These are phyloP conservation scores for Calycina herbarum DNA, from an alignment of 2,329 filamentous ascomycete species.

Conservation along the genomic window DNA sequence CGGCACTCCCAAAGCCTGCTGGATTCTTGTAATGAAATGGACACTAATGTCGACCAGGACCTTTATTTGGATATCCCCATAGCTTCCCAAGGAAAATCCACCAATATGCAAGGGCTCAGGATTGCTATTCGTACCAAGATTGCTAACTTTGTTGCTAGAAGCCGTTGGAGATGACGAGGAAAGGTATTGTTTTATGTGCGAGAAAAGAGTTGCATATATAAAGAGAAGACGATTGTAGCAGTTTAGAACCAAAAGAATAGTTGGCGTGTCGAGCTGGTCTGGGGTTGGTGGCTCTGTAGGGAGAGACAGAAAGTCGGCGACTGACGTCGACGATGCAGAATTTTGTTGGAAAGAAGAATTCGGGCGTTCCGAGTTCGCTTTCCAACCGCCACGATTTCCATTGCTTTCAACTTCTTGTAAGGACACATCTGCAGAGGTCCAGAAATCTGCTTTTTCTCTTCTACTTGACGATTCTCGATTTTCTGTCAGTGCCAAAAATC, in stretches of 20 bases:
- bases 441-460: neutral
- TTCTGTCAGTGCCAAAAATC: neutral
- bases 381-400: neutral
- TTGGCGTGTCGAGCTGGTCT: slow-evolving; percentile 3
- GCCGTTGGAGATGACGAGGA: neutral
- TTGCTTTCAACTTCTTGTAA: neutral
- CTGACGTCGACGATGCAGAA: neutral
- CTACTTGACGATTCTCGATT: neutral
- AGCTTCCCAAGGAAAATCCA: slow-evolving; percentile 3
- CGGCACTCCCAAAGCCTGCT: slow-evolving; percentile 5
- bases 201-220: slow-evolving; percentile 4
- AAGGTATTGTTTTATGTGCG: slow-evolving; percentile 7
- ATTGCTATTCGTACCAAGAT: neutral
- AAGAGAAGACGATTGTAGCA: slow-evolving; percentile 3
- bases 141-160: neutral
- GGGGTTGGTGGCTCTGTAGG: neutral
- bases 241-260: neutral
- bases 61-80: slow-evolving; percentile 6
- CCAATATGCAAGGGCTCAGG: neutral
- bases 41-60: slow-evolving; percentile 9
- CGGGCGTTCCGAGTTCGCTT: neutral
- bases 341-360: neutral
- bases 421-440: neutral
- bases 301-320: neutral
- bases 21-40: slow-evolving; percentile 7